Conservation (phyloP, 257 asterid genomes). For the Fraxinus pennsylvanica region DNA sequence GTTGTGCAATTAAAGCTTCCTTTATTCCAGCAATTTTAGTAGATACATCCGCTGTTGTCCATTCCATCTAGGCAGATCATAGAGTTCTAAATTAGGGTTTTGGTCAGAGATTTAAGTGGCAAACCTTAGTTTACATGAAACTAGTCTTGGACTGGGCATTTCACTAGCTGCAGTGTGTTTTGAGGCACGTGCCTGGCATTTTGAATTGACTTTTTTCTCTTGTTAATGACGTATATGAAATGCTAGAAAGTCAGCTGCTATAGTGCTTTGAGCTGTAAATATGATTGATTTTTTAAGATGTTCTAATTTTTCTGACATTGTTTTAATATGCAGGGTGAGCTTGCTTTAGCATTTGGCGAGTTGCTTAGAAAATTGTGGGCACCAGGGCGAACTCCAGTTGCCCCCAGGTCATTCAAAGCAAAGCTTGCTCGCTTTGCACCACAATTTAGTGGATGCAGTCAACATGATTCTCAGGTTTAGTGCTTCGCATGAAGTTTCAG, state of each 20-base stretch:
- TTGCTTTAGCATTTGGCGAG: constrained; percentile 98
- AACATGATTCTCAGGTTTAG: constrained; percentile 96
- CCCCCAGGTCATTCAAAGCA: constrained; percentile 88
- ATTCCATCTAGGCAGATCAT: neutral
- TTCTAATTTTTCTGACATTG: constrained; percentile 23
- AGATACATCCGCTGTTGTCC: neutral
- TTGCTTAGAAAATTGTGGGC: constrained; percentile 96
- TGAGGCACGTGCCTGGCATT: constrained; percentile 17
- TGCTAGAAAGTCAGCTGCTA: neutral
- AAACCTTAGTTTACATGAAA: constrained; percentile 5
- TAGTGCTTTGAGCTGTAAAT: constrained; percentile 17
- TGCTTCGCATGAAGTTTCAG: constrained; percentile 3
- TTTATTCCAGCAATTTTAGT: neutral
- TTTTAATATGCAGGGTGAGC: constrained; percentile 76
- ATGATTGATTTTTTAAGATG: constrained; percentile 21
- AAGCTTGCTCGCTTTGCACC: constrained; percentile 98
- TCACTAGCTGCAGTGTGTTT: constrained; percentile 10
- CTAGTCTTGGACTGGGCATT: constrained; percentile 12
- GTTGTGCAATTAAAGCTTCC: neutral
- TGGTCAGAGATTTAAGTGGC: constrained; percentile 10
- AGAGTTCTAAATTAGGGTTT: neutral
- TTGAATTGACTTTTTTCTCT: constrained; percentile 7
- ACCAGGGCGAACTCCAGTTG: constrained; percentile 89
- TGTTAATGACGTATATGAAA: constrained; percentile 17
- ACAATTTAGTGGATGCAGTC: constrained; percentile 97